Percentiles rank a stretch among this genome's conserved stretches.
phyloP scores from a whole-genome alignment of 164 flowering plant genomes.

The Annona squamosa region DNA sequence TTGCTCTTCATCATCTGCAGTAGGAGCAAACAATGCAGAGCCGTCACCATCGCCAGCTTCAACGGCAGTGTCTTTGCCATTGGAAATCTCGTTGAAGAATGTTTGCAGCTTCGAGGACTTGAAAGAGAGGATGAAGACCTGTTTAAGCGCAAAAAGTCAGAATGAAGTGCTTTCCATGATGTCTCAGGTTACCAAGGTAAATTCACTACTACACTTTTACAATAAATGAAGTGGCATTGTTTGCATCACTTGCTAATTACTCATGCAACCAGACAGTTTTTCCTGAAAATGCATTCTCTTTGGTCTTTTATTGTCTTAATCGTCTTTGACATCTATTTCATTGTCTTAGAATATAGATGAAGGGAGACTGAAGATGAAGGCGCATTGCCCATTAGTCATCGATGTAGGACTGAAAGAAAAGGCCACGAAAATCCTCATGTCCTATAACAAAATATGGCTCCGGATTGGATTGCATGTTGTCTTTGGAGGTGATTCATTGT shows the following conservation, averaged over 20 bases:
- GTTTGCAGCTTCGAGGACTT: conserved; percentile 89
- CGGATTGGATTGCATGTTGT: conserved; percentile 71
- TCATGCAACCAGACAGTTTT: not conserved
- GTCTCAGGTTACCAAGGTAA: conserved; percentile 72
- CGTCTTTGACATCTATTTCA: not conserved
- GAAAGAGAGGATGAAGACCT: conserved; percentile 63
- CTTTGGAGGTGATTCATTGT: conserved; percentile 85
- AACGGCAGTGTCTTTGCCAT: conserved; percentile 22
- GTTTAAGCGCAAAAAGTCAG: conserved; percentile 53
- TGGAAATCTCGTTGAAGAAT: conserved; percentile 54
- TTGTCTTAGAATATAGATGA: conserved; percentile 75
- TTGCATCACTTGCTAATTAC: too few relatives aligned
- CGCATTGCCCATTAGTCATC: conserved; percentile 79
- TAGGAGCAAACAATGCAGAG: conserved; percentile 5
- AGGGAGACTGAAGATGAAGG: conserved; percentile 85
- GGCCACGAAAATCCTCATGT: conserved; percentile 51
- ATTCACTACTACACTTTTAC: not conserved
- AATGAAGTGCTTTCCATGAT: conserved; percentile 62
- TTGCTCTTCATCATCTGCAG: conserved; percentile 21
- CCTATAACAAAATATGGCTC: conserved; percentile 81
- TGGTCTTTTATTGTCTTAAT: not conserved
- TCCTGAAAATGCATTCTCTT: not conserved
- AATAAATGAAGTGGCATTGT: not conserved
- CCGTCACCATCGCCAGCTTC: conserved; percentile 12
- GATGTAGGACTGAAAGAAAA: conserved; percentile 87